Evolutionary conservation across 179 eudicot species (phyloP).

Genomic region (Corrigiola litoralis): DNA sequence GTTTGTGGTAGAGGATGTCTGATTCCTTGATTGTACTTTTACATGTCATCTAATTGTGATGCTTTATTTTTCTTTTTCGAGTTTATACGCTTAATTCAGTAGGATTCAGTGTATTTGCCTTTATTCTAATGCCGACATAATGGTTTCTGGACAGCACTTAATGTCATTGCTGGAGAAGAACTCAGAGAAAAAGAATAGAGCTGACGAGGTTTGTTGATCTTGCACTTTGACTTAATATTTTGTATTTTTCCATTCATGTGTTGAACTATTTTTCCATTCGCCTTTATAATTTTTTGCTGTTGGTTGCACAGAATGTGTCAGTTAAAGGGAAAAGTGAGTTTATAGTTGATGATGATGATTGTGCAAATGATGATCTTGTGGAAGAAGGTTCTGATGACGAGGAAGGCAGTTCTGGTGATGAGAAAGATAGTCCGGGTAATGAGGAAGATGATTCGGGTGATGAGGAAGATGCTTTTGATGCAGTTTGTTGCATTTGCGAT

Average conservation of each 20-base stretch:
- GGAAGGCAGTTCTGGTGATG: constrained; percentile 21
- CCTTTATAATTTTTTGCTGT: neutral
- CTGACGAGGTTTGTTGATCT: constrained; percentile 48
- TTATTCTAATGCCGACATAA: constrained; percentile 8
- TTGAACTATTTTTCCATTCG: neutral
- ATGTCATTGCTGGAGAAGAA: constrained; percentile 48
- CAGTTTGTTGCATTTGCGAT: constrained; percentile 86
- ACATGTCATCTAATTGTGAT: too few species aligned
- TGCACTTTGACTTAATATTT: neutral
- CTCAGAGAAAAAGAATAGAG: constrained; percentile 37
- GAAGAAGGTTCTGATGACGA: constrained; percentile 23
- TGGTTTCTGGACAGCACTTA: constrained; percentile 44
- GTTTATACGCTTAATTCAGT: neutral
- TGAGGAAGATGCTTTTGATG: constrained; percentile 41
- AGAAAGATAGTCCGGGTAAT: constrained; percentile 19
- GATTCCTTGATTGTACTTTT: too few species aligned
- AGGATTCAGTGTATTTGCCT: neutral
- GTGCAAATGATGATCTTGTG: constrained; percentile 19
- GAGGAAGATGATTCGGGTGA: constrained; percentile 27
- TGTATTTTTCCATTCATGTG: neutral
- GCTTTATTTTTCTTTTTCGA: neutral
- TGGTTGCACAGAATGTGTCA: constrained; percentile 30
- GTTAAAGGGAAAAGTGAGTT: constrained; percentile 34
- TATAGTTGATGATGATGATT: constrained; percentile 33
- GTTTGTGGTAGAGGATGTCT: too few species aligned